Evolutionary conservation across 2,329 filamentous ascomycete species (phyloP), one percentile per base, ranked within the genome.

Genomic region (Daldinia eschscholtzii): DNA sequence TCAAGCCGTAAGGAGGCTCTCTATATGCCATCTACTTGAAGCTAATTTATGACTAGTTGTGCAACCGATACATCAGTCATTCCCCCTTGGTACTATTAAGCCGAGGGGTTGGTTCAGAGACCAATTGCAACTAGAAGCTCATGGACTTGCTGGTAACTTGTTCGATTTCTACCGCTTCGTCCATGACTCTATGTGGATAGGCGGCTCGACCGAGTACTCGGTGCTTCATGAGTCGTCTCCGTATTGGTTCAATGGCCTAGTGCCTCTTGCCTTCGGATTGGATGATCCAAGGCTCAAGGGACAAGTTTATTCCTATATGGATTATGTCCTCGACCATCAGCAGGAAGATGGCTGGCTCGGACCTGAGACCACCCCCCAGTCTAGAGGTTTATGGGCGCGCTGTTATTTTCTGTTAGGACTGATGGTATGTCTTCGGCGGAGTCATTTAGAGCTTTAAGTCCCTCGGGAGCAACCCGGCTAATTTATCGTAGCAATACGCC

Each of bases 331-430:
- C n/a, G 76, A 78, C 5, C 79, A 81, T 57, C 85, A 88, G 64
- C 80, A 81, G 33, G 68, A 73, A 0, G 87, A 89, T 78, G 87
- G 87, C 6, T 89, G 87, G 87, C 75, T 89, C 18, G 86, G 87
- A 0, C 85, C 85, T 0, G 86, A 88, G 76, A 80, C 76, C 9
- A 76, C 74, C 0, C 71, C 79, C 2, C 72, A 79, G 6, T 80
- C 78, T 18, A 77, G 86, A 57, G 83, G 85, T 41, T 80, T 89
- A 48, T 88, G 87, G 87, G 87, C 81, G 4, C 78, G 86, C 13
- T 85, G 82, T 70, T 82, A 84, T 13, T 77, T 87, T 10, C 81
- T 86, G 56, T 78, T 87, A 9, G 87, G 85, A 1, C 71, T 87
- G 63, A 84, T 80, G 70, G 76, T 77, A 72, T 15, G 73, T 69